Base-by-base conservation (phyloP, 164 flowering plant genomes). In the Taxillus chinensis region DNA sequence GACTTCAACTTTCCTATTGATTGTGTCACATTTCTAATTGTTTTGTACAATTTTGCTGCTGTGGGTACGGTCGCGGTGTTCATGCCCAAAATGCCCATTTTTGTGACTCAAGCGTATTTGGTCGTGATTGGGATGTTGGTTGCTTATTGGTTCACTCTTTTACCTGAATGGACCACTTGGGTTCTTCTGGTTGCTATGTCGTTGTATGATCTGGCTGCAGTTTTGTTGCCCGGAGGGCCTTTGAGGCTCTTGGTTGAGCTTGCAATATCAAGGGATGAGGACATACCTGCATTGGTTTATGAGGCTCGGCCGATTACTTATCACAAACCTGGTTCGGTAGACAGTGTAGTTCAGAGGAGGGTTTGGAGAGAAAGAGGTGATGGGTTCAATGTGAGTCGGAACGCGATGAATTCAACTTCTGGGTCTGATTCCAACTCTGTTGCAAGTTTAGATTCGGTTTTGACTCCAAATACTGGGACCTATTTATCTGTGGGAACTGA, bases 151-250 rank as follows among this genome's bases (percentile, higher is more conserved):
- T 95, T 95, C 68, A 89, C 96, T 5, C 63, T 80, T 61, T 66
- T 95, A 60, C 97, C 99, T 48, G 99, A 91, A 72, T 91, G 99
- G 99, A 91, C 99, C 37, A 91, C 99, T 68, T 91, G 97, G 99
- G 85, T 66, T 57, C 80, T 95, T 38, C 69, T 95, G 73, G 81
- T 91, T 70, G 95, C 97, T 11, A 71, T 95, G 95, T 77, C 97
- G n/a, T 64, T 95, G 71, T 95, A 95, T 81, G 99, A 95, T 79
- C 83, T 95, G 53, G 97, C 96, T 45, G 97, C 97, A 2, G 97
- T 95, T 73, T 75, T 95, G 70, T 77, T 91, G 78, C 99, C 97
- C n/a, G 90, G 78, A 71, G 99, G 99, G 42, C 97, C 99, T 4
- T 72, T 95, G 67, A 83, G 87, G 80, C 78, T 95, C 37, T 76